These are phyloP conservation scores for Aspergillus asperescens DNA, from an alignment of 495 filamentous ascomycete species.

Conservation along the genomic window DNA sequence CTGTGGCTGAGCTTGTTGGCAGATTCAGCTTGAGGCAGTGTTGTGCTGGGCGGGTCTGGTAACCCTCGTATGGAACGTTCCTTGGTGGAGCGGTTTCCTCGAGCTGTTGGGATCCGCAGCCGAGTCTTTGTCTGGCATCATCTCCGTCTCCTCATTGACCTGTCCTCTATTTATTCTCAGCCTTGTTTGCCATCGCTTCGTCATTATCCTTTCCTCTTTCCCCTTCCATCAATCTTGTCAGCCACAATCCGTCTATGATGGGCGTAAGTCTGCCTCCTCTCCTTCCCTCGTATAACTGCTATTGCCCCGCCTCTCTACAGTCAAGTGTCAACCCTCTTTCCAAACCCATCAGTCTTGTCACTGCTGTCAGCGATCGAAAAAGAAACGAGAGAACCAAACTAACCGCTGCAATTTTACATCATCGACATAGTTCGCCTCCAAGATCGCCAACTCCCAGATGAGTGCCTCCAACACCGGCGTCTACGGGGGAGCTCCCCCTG, in stretches of 20 bases:
- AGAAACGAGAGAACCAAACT: not conserved
- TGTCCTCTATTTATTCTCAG: not conserved
- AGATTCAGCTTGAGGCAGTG: not conserved
- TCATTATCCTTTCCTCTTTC: not conserved
- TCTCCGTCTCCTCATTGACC: not conserved
- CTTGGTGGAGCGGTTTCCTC: too few species aligned
- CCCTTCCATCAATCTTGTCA: not conserved
- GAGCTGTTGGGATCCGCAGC: not conserved
- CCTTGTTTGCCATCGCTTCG: not conserved
- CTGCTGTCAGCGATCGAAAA: too few species aligned
- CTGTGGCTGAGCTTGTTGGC: not conserved
- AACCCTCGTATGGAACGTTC: too few species aligned
- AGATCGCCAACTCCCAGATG: slow-evolving; percentile 37
- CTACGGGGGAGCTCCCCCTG: slow-evolving; percentile 36
- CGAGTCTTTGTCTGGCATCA: not conserved
- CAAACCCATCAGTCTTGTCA: not conserved
- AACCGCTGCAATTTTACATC: slow-evolving; percentile 16
- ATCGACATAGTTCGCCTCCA: slow-evolving; percentile 38
- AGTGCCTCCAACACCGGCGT: slow-evolving; percentile 23
- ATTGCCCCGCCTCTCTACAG: slow-evolving; percentile 12
- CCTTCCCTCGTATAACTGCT: not conserved
- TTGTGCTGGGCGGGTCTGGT: too few species aligned
- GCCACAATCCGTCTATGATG: not conserved
- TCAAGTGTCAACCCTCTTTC: too few species aligned
- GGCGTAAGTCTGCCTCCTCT: slow-evolving; percentile 6